Percentiles rank a stretch among this genome's conserved stretches.
Conservation (phyloP, 2,329 filamentous ascomycete genomes). For the Hortaea werneckii region DNA sequence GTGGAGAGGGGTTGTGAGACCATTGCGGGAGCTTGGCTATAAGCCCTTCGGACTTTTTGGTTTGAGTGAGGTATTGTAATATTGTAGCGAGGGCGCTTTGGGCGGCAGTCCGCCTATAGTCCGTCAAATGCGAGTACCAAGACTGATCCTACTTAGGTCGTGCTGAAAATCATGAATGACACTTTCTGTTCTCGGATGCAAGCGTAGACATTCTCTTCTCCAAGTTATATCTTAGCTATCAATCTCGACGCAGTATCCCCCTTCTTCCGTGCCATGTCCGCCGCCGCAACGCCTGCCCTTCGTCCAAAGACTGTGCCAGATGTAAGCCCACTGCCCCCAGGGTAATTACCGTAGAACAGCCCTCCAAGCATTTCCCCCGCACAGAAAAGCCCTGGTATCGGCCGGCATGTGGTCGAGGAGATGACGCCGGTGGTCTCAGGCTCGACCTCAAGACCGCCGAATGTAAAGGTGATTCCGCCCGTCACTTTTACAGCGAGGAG, state of each 20-base stretch:
- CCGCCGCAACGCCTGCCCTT: constrained; percentile 30
- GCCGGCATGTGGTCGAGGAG: constrained; percentile 27
- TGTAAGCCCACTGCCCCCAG: constrained; percentile 52
- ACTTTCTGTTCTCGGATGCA: too few relatives aligned
- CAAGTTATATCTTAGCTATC: too few relatives aligned
- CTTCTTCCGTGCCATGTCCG: constrained; percentile 1
- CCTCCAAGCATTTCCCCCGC: constrained; percentile 58
- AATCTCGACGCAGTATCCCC: too few relatives aligned
- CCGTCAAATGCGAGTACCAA: too few relatives aligned
- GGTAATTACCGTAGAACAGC: constrained; percentile 54
- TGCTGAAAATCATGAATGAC: too few relatives aligned
- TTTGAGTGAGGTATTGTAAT: too few relatives aligned
- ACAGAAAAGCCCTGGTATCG: constrained; percentile 49
- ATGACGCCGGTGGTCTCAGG: constrained; percentile 46
- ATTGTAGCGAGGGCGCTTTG: too few relatives aligned
- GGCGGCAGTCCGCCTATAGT: too few relatives aligned
- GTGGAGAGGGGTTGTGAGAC: constrained; percentile 58
- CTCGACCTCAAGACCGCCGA: constrained; percentile 51
- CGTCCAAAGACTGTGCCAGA: constrained; percentile 47
- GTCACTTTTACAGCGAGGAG: constrained; percentile 56
- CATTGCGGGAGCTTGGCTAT: constrained; percentile 15
- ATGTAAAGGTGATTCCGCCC: constrained; percentile 59
- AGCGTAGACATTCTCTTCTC: too few relatives aligned
- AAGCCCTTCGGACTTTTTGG: neutral
- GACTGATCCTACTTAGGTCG: too few relatives aligned